Percentiles rank a stretch among this genome's conserved stretches.
Conservation (phyloP, 257 asterid species). For the Echium plantagineum region DNA sequence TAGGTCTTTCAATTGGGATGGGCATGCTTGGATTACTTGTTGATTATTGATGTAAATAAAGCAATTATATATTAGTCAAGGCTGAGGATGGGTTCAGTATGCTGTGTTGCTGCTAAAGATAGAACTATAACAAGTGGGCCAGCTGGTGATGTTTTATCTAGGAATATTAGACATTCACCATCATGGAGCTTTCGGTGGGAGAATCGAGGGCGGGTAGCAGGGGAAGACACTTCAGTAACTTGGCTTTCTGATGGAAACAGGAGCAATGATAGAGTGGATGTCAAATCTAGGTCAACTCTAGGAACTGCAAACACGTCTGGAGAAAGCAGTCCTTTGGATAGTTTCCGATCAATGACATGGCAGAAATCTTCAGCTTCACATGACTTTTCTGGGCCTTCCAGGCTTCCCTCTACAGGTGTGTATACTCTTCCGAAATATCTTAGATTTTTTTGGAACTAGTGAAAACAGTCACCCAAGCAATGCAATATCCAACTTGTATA, state of each 20-base stretch:
- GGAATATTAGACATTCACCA: conserved; percentile 74
- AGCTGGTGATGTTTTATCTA: conserved; percentile 43
- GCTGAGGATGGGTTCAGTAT: conserved; percentile 87
- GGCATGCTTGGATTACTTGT: conserved; percentile 5
- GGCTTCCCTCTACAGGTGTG: conserved; percentile 61
- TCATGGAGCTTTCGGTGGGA: conserved; percentile 97
- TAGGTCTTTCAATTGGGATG: conserved; percentile 12
- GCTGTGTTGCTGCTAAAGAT: conserved; percentile 89
- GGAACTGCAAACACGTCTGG: conserved; percentile 66
- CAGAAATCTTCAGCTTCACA: conserved; percentile 70
- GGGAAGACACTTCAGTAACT: conserved; percentile 67
- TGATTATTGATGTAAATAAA: conserved; percentile 4
- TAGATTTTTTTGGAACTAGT: neutral
- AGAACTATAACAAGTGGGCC: conserved; percentile 51
- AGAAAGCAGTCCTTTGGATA: conserved; percentile 71
- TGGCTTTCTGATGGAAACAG: conserved; percentile 45
- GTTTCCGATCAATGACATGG: conserved; percentile 51
- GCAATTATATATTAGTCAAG: conserved; percentile 12
- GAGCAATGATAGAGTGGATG: conserved; percentile 26
- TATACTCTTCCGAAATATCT: conserved; percentile 8
- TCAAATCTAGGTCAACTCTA: conserved; percentile 46
- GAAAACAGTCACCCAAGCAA: neutral
- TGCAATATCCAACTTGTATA: neutral
- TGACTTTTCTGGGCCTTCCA: conserved; percentile 30
- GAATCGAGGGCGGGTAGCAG: conserved; percentile 82